Evolutionary conservation across 495 filamentous ascomycete species (phyloP).

Genomic region (Lophium mytilinum): DNA sequence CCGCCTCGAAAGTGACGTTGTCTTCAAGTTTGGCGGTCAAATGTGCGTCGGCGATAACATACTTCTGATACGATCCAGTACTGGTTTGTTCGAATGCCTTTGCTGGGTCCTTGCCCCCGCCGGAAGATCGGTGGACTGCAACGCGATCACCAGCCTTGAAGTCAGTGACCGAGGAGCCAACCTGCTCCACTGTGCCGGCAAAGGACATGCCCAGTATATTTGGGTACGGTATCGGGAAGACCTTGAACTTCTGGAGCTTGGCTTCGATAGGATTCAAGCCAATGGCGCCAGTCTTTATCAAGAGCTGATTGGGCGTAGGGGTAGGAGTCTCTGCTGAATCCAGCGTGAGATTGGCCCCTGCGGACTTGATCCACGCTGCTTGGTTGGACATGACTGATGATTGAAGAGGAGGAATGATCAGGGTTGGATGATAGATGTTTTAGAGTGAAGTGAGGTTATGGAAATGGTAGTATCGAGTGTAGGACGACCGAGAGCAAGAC

Average conservation of each 20-base stretch:
- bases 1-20: slow-evolving; percentile 8
- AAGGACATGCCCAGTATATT: slow-evolving; percentile 24
- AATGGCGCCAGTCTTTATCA: slow-evolving; percentile 16
- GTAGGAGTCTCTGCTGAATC: neutral
- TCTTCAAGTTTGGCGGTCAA: slow-evolving; percentile 12
- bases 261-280: slow-evolving; percentile 17
- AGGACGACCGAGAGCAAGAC: too few species aligned
- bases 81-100: neutral
- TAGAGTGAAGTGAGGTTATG: too few species aligned
- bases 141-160: slow-evolving; percentile 27
- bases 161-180: slow-evolving; percentile 19
- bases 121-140: slow-evolving; percentile 1
- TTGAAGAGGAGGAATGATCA: too few species aligned
- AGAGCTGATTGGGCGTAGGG: neutral
- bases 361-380: too few species aligned
- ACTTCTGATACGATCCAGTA: slow-evolving; percentile 31
- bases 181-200: slow-evolving; percentile 22
- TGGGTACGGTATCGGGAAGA: slow-evolving; percentile 25
- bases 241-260: slow-evolving; percentile 1
- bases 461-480: too few species aligned
- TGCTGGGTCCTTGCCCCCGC: neutral
- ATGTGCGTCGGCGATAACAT: slow-evolving; percentile 15
- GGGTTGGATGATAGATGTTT: too few species aligned
- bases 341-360: too few species aligned
- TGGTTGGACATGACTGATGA: too few species aligned